These are phyloP conservation scores for Penicillium bovifimosum DNA, from an alignment of 495 filamentous ascomycete genomes.

Conservation along the genomic window DNA sequence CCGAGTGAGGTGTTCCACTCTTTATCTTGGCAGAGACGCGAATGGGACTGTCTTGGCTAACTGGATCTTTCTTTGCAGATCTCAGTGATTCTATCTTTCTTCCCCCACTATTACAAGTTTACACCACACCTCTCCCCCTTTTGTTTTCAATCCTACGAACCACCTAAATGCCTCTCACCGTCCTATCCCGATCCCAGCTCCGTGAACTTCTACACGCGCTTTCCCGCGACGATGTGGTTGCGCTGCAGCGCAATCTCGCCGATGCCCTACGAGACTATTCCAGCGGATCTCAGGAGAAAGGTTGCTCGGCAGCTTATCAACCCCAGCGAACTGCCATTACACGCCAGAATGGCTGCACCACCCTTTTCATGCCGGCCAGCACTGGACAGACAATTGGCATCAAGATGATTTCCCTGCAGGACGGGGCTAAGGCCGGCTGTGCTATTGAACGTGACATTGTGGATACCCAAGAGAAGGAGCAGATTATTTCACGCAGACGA, in stretches of 20 bases:
- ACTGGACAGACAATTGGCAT: slow-evolving; percentile 53
- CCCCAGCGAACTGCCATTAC: slow-evolving; percentile 70
- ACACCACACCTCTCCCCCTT: not conserved
- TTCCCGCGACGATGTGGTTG: slow-evolving; percentile 60
- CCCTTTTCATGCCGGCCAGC: slow-evolving; percentile 86
- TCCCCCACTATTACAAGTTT: not conserved
- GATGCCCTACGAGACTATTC: slow-evolving; percentile 79
- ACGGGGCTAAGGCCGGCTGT: slow-evolving; percentile 32
- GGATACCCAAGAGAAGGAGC: slow-evolving; percentile 16
- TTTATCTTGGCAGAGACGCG: slow-evolving; percentile 4
- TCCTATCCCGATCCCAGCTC: slow-evolving; percentile 70
- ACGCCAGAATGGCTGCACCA: slow-evolving; percentile 67
- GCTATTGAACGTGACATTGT: slow-evolving; percentile 22
- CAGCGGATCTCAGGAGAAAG: slow-evolving; percentile 55
- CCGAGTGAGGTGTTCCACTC: not conserved
- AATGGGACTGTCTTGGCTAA: slow-evolving; percentile 1
- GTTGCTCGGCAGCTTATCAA: slow-evolving; percentile 61
- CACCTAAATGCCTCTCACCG: slow-evolving; percentile 62
- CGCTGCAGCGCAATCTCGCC: slow-evolving; percentile 60
- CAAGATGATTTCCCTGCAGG: slow-evolving; percentile 55
- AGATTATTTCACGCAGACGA: slow-evolving; percentile 10
- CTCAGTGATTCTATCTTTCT: not conserved
- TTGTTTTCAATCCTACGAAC: not conserved
- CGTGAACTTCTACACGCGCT: slow-evolving; percentile 64
- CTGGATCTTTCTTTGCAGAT: slow-evolving; percentile 1